Conservation (phyloP, 352 stramenopile species). For the Peronosclerospora sorghi region DNA sequence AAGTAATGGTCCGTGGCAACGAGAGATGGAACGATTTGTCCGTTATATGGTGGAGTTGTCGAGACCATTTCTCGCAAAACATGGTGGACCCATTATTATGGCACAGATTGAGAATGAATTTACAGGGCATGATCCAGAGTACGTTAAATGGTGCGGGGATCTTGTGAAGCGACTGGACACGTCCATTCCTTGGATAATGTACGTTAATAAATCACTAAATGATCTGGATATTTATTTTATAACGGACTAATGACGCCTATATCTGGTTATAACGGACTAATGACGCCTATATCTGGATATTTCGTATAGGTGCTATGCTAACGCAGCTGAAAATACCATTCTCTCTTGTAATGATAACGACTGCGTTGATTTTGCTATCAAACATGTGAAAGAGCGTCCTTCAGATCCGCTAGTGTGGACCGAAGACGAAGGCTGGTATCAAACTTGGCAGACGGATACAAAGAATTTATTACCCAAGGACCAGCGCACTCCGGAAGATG, state of each 20-base stretch:
- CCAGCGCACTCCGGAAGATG: constrained; percentile 33
- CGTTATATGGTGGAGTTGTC: constrained; percentile 50
- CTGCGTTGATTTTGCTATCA: constrained; percentile 46
- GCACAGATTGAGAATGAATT: constrained; percentile 70
- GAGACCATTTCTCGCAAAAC: constrained; percentile 45
- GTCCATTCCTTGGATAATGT: constrained; percentile 67
- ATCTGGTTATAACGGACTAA: background rate
- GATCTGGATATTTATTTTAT: no score
- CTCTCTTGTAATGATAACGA: constrained; percentile 56
- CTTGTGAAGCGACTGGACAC: constrained; percentile 42
- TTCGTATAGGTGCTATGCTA: constrained; percentile 48
- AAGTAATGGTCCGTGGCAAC: constrained; percentile 26
- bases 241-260: background rate
- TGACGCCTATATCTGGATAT: background rate
- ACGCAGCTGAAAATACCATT: constrained; percentile 54
- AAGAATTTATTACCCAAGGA: constrained; percentile 25
- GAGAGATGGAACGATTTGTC: constrained; percentile 54
- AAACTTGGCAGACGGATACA: constrained; percentile 40
- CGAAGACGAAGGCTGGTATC: constrained; percentile 65
- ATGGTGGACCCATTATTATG: constrained; percentile 60
- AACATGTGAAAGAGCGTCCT: constrained; percentile 28
- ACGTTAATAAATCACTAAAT: constrained; percentile 17
- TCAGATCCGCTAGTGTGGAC: constrained; percentile 60
- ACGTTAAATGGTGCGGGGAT: constrained; percentile 44
- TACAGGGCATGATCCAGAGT: constrained; percentile 31